Evolutionary conservation across 306 rosid genomes (phyloP), one percentile per base, ranked within the genome.

Genomic region (Benincasa hispida): DNA sequence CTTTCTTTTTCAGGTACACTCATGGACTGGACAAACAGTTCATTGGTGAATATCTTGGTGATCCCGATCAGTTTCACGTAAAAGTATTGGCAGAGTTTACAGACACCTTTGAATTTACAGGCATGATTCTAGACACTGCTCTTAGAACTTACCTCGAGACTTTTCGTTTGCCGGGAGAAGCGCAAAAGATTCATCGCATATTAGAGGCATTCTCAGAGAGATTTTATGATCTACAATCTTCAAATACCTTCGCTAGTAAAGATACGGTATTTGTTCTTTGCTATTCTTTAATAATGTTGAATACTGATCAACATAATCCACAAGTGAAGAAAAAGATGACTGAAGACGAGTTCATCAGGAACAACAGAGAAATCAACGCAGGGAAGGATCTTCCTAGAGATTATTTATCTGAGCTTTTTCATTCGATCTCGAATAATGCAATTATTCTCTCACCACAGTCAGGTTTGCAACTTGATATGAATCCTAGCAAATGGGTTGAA

Each of bases 291-390:
- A 94, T 94, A 56, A 92, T 92, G 99, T 91, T 94, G 73, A 94
- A 94, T 61, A 94, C 99, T 28, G 99, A 94, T 76, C 97, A 89
- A 10, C 99, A 94, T 82, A 92, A 94, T 73, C 96, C 97, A 17
- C 99, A 94, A 85, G 99, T 94, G 59, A 94, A 90, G 89, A 94
- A 90, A 79, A 92, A 92, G 81, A 94, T 94, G 96, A 92, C 97
- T 25, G 96, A 87, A 79, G 99, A 92, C 2, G 99, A 94, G 54
- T 90, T 92, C 87, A 92, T 94, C 37, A 84, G 74, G 87, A 94
- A 94, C 86, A 94, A 94, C 41, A 88, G 97, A 75, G 90, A 87
- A 56, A 92, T 92, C 80, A 94, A 94, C 76, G 95, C 83, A 60
- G 99, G 99, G 58, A 88, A 92, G 22, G 99, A 94, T 85, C 89